A percentile compares a stretch with the other conserved stretches of the same genome.
Evolutionary conservation across 2,329 filamentous ascomycete species (phyloP).

Genomic region (Cadophora sp.): DNA sequence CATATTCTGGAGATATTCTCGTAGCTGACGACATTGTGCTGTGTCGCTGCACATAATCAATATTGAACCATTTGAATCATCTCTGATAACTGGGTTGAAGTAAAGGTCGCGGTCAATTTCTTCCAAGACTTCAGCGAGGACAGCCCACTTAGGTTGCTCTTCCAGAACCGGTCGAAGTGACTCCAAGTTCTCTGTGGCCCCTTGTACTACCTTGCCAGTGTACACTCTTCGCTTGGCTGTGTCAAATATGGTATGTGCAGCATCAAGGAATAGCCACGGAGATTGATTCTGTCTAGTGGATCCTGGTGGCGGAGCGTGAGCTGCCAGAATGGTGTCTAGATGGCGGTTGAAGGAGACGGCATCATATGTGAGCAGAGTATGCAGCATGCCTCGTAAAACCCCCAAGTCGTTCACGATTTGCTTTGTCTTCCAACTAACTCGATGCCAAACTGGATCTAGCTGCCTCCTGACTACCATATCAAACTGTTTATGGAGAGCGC

Average conservation of each 20-base stretch:
- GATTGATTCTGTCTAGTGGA: slow-evolving; percentile 89
- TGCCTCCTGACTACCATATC: slow-evolving; percentile 88
- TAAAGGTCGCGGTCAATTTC: slow-evolving; percentile 94
- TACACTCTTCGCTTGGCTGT: slow-evolving; percentile 90
- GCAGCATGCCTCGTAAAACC: slow-evolving; percentile 81
- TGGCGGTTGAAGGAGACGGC: slow-evolving; percentile 91
- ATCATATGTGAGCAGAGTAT: slow-evolving; percentile 84
- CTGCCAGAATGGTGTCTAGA: slow-evolving; percentile 90
- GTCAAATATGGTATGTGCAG: slow-evolving; percentile 92
- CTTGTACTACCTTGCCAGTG: slow-evolving; percentile 61
- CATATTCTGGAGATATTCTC: slow-evolving; percentile 93
- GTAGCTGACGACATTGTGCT: slow-evolving; percentile 83
- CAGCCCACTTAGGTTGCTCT: slow-evolving; percentile 91
- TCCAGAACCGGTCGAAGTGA: slow-evolving; percentile 80
- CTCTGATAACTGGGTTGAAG: slow-evolving; percentile 76
- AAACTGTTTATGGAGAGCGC: slow-evolving; percentile 89
- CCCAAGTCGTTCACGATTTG: slow-evolving; percentile 92
- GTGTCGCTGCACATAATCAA: slow-evolving; percentile 95
- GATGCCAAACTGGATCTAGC: slow-evolving; percentile 95
- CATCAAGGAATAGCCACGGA: slow-evolving; percentile 95
- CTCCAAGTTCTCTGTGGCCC: slow-evolving; percentile 44
- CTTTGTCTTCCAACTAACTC: slow-evolving; percentile 91
- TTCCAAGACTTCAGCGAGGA: slow-evolving; percentile 87
- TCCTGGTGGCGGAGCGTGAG: slow-evolving; percentile 86
- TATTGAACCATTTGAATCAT: slow-evolving; percentile 90